Percentiles rank a stretch among this genome's conserved stretches.
phyloP scores from a whole-genome alignment of 2,329 filamentous ascomycete species.

The Drechslera avenae region DNA sequence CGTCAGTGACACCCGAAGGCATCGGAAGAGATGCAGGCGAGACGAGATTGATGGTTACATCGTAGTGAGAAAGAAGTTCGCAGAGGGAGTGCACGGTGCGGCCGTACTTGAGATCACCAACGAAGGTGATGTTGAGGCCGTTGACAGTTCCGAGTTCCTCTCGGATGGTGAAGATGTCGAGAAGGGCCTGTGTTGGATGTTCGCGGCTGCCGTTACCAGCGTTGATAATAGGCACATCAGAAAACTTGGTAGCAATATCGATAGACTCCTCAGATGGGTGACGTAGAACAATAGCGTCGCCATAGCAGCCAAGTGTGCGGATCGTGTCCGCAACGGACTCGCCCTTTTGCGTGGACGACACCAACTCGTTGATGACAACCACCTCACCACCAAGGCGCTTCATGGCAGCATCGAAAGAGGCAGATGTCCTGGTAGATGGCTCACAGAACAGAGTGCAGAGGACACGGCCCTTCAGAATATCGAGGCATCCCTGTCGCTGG shows the following conservation, averaged over 20 bases:
- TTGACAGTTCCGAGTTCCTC: conserved; percentile 96
- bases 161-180: conserved; percentile 97
- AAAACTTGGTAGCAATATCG: conserved; percentile 82
- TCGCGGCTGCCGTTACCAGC: conserved; percentile 95
- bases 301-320: conserved; percentile 90
- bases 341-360: conserved; percentile 91
- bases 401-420: conserved; percentile 98
- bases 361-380: conserved; percentile 77
- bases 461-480: conserved; percentile 83
- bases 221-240: conserved; percentile 91
- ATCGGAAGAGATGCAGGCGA: conserved; percentile 79
- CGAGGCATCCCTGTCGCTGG: conserved; percentile 86
- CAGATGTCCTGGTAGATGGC: conserved; percentile 92
- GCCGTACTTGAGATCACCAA: conserved; percentile 90
- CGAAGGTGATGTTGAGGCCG: conserved; percentile 93
- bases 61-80: conserved; percentile 93
- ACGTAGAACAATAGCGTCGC: conserved; percentile 92
- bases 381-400: conserved; percentile 92
- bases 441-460: conserved; percentile 97
- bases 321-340: conserved; percentile 93
- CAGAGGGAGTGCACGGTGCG: conserved; percentile 94
- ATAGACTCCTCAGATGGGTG: conserved; percentile 85
- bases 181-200: conserved; percentile 95
- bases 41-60: conserved; percentile 91
- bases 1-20: conserved; percentile 73